Percentiles rank a stretch among this genome's conserved stretches.
Evolutionary conservation across 2,329 filamentous ascomycete genomes (phyloP).

Genomic region (Xylaria polymorpha): DNA sequence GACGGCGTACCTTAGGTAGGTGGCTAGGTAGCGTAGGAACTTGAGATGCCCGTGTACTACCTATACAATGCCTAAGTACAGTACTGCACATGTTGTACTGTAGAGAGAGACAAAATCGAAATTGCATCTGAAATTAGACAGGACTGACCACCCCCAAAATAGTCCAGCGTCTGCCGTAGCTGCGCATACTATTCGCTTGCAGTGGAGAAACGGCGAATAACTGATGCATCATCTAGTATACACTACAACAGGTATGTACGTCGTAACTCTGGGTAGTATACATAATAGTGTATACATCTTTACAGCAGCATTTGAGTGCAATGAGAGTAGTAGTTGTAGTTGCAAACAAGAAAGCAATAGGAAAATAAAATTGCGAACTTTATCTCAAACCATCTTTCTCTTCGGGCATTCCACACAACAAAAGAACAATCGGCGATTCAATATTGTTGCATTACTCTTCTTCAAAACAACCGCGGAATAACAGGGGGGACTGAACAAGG

Average conservation of each 20-base stretch:
- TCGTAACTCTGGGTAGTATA: constrained; percentile 3
- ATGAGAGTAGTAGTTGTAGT: neutral
- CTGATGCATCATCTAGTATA: constrained; percentile 14
- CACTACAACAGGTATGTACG: constrained; percentile 16
- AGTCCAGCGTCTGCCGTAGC: constrained; percentile 35
- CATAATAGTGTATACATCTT: neutral
- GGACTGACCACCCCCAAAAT: constrained; percentile 45
- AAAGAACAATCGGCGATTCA: constrained; percentile 12
- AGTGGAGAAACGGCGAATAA: constrained; percentile 20
- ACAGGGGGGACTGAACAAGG: constrained; percentile 34
- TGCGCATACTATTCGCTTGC: constrained; percentile 30
- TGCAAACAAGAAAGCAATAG: neutral
- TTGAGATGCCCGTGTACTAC: constrained; percentile 45
- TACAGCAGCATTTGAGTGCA: neutral
- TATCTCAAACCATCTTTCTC: neutral
- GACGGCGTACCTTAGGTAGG: neutral
- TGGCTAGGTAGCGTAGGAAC: neutral
- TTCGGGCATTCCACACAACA: constrained; percentile 10
- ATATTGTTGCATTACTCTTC: neutral
- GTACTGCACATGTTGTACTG: too few relatives aligned
- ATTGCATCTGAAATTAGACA: constrained; percentile 47
- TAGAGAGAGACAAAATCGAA: constrained; percentile 40
- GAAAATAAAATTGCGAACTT: constrained; percentile 12
- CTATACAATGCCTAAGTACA: constrained; percentile 44
- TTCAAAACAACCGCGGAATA: constrained; percentile 10